Base-by-base conservation (phyloP, 208 protist species). In the Trichomonas vaginalis region DNA sequence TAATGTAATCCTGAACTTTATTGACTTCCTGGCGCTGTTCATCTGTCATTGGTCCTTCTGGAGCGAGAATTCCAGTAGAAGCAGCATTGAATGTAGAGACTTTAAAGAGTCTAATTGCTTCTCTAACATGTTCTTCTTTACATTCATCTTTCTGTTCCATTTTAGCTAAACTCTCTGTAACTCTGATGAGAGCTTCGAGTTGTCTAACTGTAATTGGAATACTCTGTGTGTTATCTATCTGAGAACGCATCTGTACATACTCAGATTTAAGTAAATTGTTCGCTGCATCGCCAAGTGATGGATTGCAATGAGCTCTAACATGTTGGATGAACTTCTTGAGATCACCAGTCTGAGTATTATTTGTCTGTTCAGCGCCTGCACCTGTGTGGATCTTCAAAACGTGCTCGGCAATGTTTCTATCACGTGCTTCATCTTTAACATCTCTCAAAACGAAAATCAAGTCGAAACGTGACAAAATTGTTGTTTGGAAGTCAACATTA, bases 401-500 rank as follows among this genome's bases (percentile, higher is more conserved):
- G 80, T 96, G 87, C 83, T 96, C 87, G 32, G 39, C 92, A 27
- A 62, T 51, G 48, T 21, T 42, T 37, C 0, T 70, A 35, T 96
- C 45, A 40, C 95, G 79, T 40, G 97, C 96, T 56, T 95, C 95
- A 49, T 97, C 95, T 90, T 95, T 96, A 79, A 51, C 96, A 96
- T 98, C 98, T 56, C 96, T 96, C 10, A 99, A 96, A 49, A 99
- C 96, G 96, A 99, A 99, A 95, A 99, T 98, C 61, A 98, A 96
- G 96, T 99, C 98, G 90, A 98, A 99, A 97, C 99, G 96, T 96
- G 98, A 98, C 96, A 99, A 96, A 97, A 99, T 99, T 21, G 99
- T 99, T 95, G 98, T 98, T 96, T 99, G 96, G 51, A 97, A 97
- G 95, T 97, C 96, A 83, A 97, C 96, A 90, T 97, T 97, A 46